Evolutionary conservation across 1,284 basidiomycete genomes (phyloP).

Genomic region (Volvariella volvacea): DNA sequence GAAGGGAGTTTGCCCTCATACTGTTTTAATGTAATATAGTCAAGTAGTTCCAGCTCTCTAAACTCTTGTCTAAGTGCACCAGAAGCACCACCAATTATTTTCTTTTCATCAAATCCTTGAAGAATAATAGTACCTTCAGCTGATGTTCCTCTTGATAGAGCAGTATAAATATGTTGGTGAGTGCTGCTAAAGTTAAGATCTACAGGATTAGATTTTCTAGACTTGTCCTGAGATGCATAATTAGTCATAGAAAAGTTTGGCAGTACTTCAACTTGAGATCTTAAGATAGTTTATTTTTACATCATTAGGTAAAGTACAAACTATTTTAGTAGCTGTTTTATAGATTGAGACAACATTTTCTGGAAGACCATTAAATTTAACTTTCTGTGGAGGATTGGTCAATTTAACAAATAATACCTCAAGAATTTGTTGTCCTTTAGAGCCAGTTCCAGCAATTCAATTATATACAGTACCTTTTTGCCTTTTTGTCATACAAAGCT

Average conservation of each 20-base stretch:
- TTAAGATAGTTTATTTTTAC: constrained; percentile 1
- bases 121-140: constrained; percentile 21
- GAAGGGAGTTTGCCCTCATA: constrained; percentile 12
- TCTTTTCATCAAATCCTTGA: constrained; percentile 14
- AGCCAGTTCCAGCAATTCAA: constrained; percentile 13
- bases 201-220: constrained; percentile 15
- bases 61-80: constrained; percentile 20
- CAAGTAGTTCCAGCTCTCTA: constrained; percentile 19
- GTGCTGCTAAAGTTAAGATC: constrained; percentile 15
- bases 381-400: constrained; percentile 16
- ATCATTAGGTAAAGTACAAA: constrained; percentile 2
- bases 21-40: constrained; percentile 17
- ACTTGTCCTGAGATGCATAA: constrained; percentile 23
- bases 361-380: constrained; percentile 28
- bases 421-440: constrained; percentile 13
- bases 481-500: constrained; percentile 21
- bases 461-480: constrained; percentile 19
- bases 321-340: background rate
- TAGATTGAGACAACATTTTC: constrained; percentile 25
- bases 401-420: constrained; percentile 31
- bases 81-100: constrained; percentile 13
- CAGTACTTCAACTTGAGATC: constrained; percentile 16
- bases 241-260: constrained; percentile 23
- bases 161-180: constrained; percentile 19
- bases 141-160: constrained; percentile 17